Evolutionary conservation across 805 yeast genomes (phyloP), one percentile per base, ranked within the genome.

Genomic region (Candida palmyrensis): DNA sequence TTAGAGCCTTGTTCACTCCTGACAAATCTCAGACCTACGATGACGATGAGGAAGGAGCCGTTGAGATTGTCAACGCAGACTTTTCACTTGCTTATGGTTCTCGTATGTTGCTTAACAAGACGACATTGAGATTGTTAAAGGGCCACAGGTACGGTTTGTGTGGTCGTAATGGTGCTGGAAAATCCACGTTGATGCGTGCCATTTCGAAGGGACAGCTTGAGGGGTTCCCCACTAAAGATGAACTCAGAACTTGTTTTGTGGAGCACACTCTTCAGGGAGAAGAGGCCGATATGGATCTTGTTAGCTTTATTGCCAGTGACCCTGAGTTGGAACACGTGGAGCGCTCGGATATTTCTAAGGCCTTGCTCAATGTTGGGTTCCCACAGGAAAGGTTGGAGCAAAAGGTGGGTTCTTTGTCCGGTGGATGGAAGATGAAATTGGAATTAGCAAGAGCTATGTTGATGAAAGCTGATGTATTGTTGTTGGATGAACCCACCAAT

Each of bases 381-480:
- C 81, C 92, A 45, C 92, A 82, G 36, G 90, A 81, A 54, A 79
- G 96, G 68, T 76, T 95, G 57, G 74, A 75, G 19, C 97, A 89
- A 65, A 75, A 85, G 29, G 96, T 92, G 37, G 96, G 96, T 25
- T 85, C 97, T 2, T 69, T 90, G 39, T 86, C 96, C 27, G 98
- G 98, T 62, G 98, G 98, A 61, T 90, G 98, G 98, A 92, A 92
- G 66, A 90, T 90, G 98, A 90, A 90, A 67, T 75, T 90, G 47
- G 97, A 89, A 65, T 72, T 90, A 52, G 98, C 97, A n/a, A 82
- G 97, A 68, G 98, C 97, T 23, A 89, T 90, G 96, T 71, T 90
- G 48, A 85, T 88, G 87, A 87, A 81, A 62, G 98, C 97, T 22
- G 98, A 90, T 64, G 89, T 90, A 36, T 73, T 90, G 51, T 71